Percentiles rank a stretch among this genome's conserved stretches.
These are phyloP conservation scores for Beauveria varroae DNA, from an alignment of 2,329 filamentous ascomycete genomes.

Conservation along the genomic window DNA sequence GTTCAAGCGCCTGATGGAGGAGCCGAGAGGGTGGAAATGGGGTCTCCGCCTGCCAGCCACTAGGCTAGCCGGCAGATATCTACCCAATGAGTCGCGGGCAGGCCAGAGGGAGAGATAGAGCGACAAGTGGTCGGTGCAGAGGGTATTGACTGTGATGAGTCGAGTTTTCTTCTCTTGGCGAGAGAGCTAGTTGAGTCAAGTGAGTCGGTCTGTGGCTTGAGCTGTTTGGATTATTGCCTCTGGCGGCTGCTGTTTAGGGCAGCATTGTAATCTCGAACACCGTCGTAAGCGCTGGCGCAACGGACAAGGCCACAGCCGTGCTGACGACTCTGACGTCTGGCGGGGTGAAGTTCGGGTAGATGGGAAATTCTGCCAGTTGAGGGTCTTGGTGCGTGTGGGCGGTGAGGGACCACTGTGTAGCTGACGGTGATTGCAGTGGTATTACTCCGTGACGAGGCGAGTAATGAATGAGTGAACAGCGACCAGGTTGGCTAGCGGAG, in stretches of 20 bases:
- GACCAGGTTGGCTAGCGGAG: too few species aligned
- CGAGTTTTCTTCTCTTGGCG: background rate
- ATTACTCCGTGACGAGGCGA: too few species aligned
- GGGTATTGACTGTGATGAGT: background rate
- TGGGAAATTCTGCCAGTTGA: constrained; percentile 1
- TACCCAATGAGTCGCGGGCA: background rate
- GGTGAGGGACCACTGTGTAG: background rate
- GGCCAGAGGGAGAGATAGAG: background rate
- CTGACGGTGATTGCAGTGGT: background rate
- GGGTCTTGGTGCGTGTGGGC: background rate
- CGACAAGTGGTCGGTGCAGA: background rate
- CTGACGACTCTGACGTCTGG: background rate
- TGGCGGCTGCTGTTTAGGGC: background rate
- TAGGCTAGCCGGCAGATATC: background rate
- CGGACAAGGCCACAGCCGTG: background rate
- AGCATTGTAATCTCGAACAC: background rate
- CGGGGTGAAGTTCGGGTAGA: constrained; percentile 3
- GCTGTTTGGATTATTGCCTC: background rate
- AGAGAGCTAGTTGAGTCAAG: background rate
- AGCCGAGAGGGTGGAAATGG: background rate
- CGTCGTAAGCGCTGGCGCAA: background rate
- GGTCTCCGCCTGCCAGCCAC: constrained; percentile 1
- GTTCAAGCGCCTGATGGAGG: background rate
- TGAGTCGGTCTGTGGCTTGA: background rate
- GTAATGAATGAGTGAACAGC: background rate